Evolutionary conservation across 345 rosid species (phyloP).

Genomic region (Trapa bicornis): DNA sequence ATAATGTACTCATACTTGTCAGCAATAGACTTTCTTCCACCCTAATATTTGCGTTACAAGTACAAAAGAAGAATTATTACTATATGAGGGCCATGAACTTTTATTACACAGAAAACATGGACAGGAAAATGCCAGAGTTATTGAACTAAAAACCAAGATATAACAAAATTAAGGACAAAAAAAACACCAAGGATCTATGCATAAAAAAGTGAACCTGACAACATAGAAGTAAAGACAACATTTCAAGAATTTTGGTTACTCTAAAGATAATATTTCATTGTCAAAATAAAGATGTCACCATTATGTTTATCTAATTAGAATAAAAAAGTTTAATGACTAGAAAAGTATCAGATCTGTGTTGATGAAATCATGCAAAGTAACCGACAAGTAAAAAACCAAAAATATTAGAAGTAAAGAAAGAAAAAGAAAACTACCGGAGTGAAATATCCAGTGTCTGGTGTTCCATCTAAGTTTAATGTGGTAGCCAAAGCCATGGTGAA

Average conservation of each 20-base stretch:
- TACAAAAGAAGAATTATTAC: not conserved
- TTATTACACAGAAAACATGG: too few relatives aligned
- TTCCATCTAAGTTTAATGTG: conserved; percentile 58
- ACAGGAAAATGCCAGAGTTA: too few relatives aligned
- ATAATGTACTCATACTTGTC: conserved; percentile 81
- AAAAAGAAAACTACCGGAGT: conserved; percentile 31
- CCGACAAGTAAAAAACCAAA: not conserved
- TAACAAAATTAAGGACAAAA: not conserved
- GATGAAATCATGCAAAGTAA: not conserved
- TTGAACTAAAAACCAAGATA: not conserved
- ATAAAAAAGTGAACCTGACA: not conserved
- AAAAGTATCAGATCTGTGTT: not conserved
- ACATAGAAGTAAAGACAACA: too few relatives aligned
- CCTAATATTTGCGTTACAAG: conserved; percentile 20
- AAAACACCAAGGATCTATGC: not conserved
- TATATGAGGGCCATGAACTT: not conserved
- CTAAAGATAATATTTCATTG: too few relatives aligned
- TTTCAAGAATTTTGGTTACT: too few relatives aligned
- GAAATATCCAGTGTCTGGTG: conserved; percentile 61
- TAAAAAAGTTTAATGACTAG: not conserved
- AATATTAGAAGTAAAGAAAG: too few relatives aligned
- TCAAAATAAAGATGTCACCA: not conserved
- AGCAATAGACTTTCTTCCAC: conserved; percentile 63
- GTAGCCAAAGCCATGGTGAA: conserved; percentile 55
- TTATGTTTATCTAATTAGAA: not conserved